These are phyloP conservation scores for Diospyros lotus DNA, from an alignment of 148 eudicot species.

Conservation along the genomic window DNA sequence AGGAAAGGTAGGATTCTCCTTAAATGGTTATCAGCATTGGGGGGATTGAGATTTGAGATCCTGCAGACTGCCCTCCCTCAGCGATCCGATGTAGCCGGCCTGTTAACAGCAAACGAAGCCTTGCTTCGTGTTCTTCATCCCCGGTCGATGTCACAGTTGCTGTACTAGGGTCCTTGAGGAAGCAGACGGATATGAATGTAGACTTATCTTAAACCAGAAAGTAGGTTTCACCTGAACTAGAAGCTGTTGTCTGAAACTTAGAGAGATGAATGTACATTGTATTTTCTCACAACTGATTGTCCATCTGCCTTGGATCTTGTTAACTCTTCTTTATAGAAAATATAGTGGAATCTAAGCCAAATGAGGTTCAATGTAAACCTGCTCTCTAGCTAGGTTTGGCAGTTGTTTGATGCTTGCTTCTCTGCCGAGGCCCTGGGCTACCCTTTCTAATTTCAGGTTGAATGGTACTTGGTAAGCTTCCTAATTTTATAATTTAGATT, in stretches of 20 bases:
- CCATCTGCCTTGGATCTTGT: not conserved
- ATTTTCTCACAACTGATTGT: not conserved
- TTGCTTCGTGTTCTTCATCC: not conserved
- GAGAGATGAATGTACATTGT: slow-evolving; percentile 23
- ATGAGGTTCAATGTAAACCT: not conserved
- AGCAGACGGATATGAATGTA: not conserved
- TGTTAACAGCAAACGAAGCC: not conserved
- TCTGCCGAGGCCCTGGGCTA: no score
- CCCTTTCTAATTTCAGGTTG: no score
- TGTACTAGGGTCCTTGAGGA: not conserved
- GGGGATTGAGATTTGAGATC: slow-evolving; percentile 5
- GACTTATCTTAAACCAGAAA: not conserved
- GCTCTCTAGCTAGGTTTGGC: not conserved
- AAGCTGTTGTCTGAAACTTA: slow-evolving; percentile 3
- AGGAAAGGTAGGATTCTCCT: slow-evolving; percentile 1
- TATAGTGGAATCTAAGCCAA: not conserved
- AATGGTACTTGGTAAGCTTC: no score
- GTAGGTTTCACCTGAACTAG: not conserved
- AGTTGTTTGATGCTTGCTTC: not conserved
- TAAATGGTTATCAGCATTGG: not conserved
- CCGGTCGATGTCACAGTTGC: slow-evolving; percentile 3
- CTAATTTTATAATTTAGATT: no score
- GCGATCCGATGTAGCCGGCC: not conserved
- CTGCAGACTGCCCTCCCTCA: not conserved
- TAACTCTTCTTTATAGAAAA: not conserved